phyloP scores from a whole-genome alignment of 108 stramenopile genomes.

The Nitzschia inconspicua region DNA sequence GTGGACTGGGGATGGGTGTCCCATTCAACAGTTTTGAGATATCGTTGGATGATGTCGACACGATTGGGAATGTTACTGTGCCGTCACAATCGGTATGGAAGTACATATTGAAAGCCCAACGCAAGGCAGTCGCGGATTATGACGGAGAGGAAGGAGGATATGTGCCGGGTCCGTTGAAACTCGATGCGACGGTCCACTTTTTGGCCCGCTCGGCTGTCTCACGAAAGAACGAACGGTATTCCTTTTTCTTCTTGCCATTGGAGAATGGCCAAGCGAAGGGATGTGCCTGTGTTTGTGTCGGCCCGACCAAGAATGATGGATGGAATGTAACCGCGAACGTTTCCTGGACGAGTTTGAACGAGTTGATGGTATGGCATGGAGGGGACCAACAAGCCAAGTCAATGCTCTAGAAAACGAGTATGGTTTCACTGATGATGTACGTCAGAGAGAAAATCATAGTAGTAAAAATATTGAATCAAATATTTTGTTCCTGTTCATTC shows the following conservation, averaged over 20 bases:
- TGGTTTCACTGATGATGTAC: no score
- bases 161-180: not conserved
- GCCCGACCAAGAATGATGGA: not conserved
- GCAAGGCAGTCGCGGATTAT: no score
- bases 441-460: no score
- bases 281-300: slow-evolving; percentile 28
- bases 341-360: slow-evolving; percentile 6
- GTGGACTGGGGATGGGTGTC: slow-evolving; percentile 68
- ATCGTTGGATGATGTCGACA: not conserved
- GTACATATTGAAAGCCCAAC: not conserved
- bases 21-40: slow-evolving; percentile 64
- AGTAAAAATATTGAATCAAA: no score
- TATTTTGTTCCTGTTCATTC: no score
- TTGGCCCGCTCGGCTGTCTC: not conserved
- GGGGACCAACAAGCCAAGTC: no score
- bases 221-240: not conserved
- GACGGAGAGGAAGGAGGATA: not conserved
- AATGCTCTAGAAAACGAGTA: no score
- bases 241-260: slow-evolving; percentile 20
- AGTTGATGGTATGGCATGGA: slow-evolving; percentile 13
- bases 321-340: not conserved
- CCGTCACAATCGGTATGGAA: not conserved
- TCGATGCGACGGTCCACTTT: no score
- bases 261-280: not conserved
- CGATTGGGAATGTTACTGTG: not conserved